Evolutionary conservation across 1,139 yeast species (phyloP), one percentile per base, ranked within the genome.

Genomic region (Nakaseomyces glabratus): DNA sequence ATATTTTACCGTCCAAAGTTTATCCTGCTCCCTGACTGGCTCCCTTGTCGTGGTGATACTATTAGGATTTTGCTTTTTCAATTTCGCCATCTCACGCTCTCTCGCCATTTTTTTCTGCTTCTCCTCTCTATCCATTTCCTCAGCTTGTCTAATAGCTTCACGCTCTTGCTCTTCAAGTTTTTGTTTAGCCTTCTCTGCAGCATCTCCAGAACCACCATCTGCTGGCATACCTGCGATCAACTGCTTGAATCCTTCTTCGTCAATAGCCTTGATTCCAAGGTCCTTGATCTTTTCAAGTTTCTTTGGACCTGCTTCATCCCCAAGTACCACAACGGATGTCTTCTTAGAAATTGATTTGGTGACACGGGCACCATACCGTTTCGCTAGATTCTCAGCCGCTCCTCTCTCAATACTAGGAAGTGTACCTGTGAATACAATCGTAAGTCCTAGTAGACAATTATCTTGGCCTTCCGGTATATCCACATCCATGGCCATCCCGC

Each of bases 271-370:
- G 36, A 84, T 73, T 8, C 73, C 71, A 44, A 78, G 63, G 36
- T 74, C 71, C 48, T 73, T 78, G 48, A 93, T 90, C 51, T 80
- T 84, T 47, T 76, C 74, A 33, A 90, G 75, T 58, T 90, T 90
- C n/a, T 86, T 76, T 1, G 98, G 97, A 0, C 99, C 99, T 1
- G 98, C 98, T 47, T 90, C 96, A 34, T 73, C 85, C 5, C 99
- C 99, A 20, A 93, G 67, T 2, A 90, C 96, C 4, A 90, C 95
- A 31, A 86, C 67, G 23, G 85, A 74, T 0, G 98, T 93, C 51
- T 80, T 82, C 14, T 85, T 76, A 35, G 93, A 82, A 20, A 90
- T 81, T 0, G 95, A 73, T 44, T 84, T 75, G 2, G 95, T 84
- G 9, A 88, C 95, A 49, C 79, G 79, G n/a, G 95, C 99, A 11